Evolutionary conservation across 306 rosid genomes (phyloP), one percentile per base, ranked within the genome.

Genomic region (Cicer chorassanicum): DNA sequence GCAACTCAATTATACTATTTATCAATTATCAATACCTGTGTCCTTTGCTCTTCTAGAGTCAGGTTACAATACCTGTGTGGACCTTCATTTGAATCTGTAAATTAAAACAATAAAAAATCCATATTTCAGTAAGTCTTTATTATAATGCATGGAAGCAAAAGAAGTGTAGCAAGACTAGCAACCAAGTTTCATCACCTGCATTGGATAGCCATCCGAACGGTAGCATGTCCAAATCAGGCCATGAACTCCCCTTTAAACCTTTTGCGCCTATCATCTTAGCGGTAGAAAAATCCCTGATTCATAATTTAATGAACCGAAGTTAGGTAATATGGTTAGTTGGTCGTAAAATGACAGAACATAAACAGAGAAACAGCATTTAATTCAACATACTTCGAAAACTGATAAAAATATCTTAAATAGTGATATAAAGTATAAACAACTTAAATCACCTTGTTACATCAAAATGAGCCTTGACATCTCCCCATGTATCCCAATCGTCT

Each of bases 191-290:
- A 6, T 76, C 44, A 92, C 99, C 99, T 82, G 87, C 74, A 82
- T 86, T 87, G 45, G 93, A 90, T 70, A 94, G 90, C 96, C 93
- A 89, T 77, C 99, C 99, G 41, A 92, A 73, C n/a, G 99, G 99
- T 53, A 94, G 89, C 99, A 92, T 94, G 82, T 94, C 99, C 88
- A 92, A 78, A 86, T 94, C 96, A 59, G 99, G 99, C 99, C 99
- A 94, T n/a, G 99, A 94, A 51, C 70, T 88, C 73, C 97, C 99
- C 56, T 82, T 78, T 81, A 94, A 75, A 69, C 97, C 96, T 18
- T 82, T 70, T 73, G 82, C 84, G 51, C 97, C 99, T 39, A 88
- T 88, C 99, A 92, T 81, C 64, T 85, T 73, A n/a, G 99, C 87
- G 19, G 75, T 16, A 72, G 96, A 44, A 24, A 94, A 85, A 41